Evolutionary conservation across 2,329 filamentous ascomycete species (phyloP).

Genomic region (Cladosporium sp.): DNA sequence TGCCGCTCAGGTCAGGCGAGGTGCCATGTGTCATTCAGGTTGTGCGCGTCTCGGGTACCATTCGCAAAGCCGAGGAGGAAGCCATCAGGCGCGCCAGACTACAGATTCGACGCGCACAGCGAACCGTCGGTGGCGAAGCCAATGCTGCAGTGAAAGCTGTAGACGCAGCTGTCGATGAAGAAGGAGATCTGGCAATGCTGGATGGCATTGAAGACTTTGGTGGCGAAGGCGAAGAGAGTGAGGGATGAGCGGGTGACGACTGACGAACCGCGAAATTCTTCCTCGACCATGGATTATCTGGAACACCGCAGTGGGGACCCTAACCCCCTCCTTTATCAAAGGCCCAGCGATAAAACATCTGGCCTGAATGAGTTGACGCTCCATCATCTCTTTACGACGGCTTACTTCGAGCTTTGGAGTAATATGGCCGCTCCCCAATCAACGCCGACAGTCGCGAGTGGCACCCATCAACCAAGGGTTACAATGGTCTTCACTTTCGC

Average conservation of each 20-base stretch:
- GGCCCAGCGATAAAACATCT: no score
- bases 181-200: slow-evolving; percentile 40
- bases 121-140: slow-evolving; percentile 2
- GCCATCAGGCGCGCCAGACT: slow-evolving; percentile 72
- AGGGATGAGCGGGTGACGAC: slow-evolving; percentile 11
- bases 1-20: slow-evolving; percentile 54
- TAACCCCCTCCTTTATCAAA: no score
- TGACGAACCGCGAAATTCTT: no score
- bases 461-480: no score
- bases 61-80: slow-evolving; percentile 86
- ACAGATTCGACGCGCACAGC: slow-evolving; percentile 63
- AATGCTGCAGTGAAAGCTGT: slow-evolving; percentile 30
- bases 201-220: slow-evolving; percentile 44
- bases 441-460: no score
- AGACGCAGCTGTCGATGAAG: slow-evolving; percentile 28
- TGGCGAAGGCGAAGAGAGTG: slow-evolving; percentile 42
- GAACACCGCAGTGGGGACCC: no score
- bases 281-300: no score
- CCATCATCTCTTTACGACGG: no score
- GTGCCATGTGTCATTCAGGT: slow-evolving; percentile 75
- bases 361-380: no score
- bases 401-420: no score
- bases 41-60: slow-evolving; percentile 84
- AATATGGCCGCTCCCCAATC: no score
- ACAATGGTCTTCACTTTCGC: no score